Evolutionary conservation across 1,284 basidiomycete genomes (phyloP).

Genomic region (Moesziomyces aphidis): DNA sequence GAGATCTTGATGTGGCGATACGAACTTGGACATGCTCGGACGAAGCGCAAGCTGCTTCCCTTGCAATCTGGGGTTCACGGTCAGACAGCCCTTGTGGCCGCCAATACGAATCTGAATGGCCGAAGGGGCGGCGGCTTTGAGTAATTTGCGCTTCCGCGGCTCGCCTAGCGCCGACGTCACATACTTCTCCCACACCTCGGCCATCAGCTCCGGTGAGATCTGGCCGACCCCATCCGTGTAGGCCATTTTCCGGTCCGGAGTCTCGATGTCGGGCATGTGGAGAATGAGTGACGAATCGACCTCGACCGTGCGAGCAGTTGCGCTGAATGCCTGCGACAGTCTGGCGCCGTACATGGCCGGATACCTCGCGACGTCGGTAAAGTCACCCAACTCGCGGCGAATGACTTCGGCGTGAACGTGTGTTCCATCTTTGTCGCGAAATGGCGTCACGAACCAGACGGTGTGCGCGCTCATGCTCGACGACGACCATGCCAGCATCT

Average conservation of each 20-base stretch:
- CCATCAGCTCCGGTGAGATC: conserved; percentile 37
- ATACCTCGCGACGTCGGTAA: conserved; percentile 20
- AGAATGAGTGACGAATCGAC: conserved; percentile 2
- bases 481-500: conserved; percentile 35
- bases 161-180: conserved; percentile 21
- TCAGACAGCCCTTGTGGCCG: conserved; percentile 36
- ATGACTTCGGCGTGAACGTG: conserved; percentile 23
- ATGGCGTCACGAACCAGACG: conserved; percentile 29
- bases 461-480: conserved; percentile 39
- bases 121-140: conserved; percentile 25
- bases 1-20: conserved; percentile 21
- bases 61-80: conserved; percentile 23
- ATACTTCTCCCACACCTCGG: conserved; percentile 29
- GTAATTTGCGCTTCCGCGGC: conserved; percentile 15
- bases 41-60: conserved; percentile 25
- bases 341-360: conserved; percentile 33
- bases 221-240: conserved; percentile 35
- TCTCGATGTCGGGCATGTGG: neutral
- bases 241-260: neutral
- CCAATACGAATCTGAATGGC: conserved; percentile 43
- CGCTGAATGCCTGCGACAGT: conserved; percentile 45
- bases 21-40: conserved; percentile 32
- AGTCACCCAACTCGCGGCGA: conserved; percentile 29
- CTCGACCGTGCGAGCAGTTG: conserved; percentile 24
- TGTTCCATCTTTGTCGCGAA: conserved; percentile 10